Base-by-base conservation (phyloP, 257 asterid species). In the Gynochthodes officinalis region DNA sequence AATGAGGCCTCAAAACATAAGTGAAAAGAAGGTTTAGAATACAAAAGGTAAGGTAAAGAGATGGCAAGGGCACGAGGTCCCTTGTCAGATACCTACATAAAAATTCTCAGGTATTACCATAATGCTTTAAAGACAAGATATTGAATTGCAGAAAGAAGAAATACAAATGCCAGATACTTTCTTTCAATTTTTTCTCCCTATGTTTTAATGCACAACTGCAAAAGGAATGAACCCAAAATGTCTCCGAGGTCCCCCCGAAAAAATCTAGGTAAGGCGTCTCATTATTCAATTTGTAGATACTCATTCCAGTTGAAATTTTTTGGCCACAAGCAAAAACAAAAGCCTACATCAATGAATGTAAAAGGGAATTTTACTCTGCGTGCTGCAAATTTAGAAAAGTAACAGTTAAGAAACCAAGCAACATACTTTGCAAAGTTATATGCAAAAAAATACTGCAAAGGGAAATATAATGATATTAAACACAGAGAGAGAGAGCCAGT, bases 1-100 rank as follows among this genome's bases (percentile, higher is more conserved):
- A n/a, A n/a, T n/a, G n/a, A n/a, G n/a, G n/a, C n/a, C n/a, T n/a
- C n/a, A n/a, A n/a, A n/a, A n/a, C n/a, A 33, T 25, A 61, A 40
- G 27, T 33, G 69, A 57, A 48, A 10, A 35, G 28, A 32, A 18
- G n/a, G 18, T 37, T 96, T 73, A 93, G 84, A 73, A 79, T 96
- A 81, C 92, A 88, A 33, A 97, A 87, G 76, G 91, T n/a, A 91
- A 66, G 98, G 98, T 79, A 93, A 82, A n/a, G 98, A 88, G 73
- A 93, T 82, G 62, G 97, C 95, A 62, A 93, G 98, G 64, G 98
- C 98, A 75, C 96, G 89, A 79, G 95, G 84, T 37, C 95, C 96
- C 89, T 89, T 81, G 79, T 88, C 95, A 23, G 95, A 67, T 39
- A 94, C 95, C 99, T 94, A 90, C 77, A 48, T 40, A 70, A 44